Evolutionary conservation across 2,329 filamentous ascomycete genomes (phyloP), one percentile per base, ranked within the genome.

Genomic region (Claviceps purpurea): DNA sequence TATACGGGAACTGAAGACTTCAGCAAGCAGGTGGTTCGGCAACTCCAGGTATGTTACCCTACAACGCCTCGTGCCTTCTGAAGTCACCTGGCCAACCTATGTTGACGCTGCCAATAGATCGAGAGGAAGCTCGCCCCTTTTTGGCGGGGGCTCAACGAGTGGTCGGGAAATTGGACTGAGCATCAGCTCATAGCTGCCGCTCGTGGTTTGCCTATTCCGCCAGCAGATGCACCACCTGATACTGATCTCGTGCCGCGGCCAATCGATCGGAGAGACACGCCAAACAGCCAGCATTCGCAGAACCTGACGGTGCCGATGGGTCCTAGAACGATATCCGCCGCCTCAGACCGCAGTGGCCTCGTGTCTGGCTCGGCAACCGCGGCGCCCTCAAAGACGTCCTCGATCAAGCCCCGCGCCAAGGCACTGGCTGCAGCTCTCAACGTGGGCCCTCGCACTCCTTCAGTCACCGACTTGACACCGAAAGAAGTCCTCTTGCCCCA

Each of bases 1-100:
- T 98, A 98, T 64, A 91, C 88, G 22, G 90, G 91, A 0, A 73
- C 82, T 0, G 93, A 98, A 68, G 93, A 98, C 68, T 98, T 91
- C 65, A 95, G 81, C 73, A 97, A 97, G 68, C 72, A 79, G 18
- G 74, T 88, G 47, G 91, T 97, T 52, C 81, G 93, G 58, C 90
- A 95, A 65, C 72, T 98, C 52, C 91, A 93, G 84, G 89, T 95
- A 76, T 62, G 71, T 34, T 34, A 34, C 30, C 11, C 30, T 34
- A 34, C 10, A 34, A 34, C 3, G 30, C 30, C 30, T 34, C 30
- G 10, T 34, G 30, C 30, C 30, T 11, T 34, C 3, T 34, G 30
- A 34, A 34, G 30, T 41, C 7, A 41, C 39, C n/a, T 18, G 37
- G 38, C 18, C 13, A 50, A 13, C 18, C 2, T 20, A 5, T 30